Base-by-base conservation (phyloP, 2,329 filamentous ascomycete genomes). In the Penicillium paneum region DNA sequence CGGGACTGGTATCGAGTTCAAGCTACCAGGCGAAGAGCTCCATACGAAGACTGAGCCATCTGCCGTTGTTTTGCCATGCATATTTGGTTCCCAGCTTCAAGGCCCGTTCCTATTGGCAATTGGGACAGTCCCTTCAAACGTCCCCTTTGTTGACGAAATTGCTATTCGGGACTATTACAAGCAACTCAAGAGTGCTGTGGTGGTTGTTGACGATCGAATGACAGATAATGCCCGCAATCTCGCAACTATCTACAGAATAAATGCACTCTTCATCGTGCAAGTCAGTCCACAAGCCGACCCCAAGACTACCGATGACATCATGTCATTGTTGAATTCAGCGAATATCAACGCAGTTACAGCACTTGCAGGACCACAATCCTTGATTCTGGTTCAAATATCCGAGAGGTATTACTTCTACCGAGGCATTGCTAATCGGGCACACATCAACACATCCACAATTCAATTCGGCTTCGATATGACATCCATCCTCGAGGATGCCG, bases 161-260 rank as follows among this genome's bases (percentile, higher is more conserved):
- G 12, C 11, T 12, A 12, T 45, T 1, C 28, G 3, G 8, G 8
- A 34, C 3, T 45, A 45, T 11, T 45, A 45, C 13, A 45, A 45
- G 13, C 7, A 34, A 45, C 29, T 32, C 17, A 34, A n/a, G 13
- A 45, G 10, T n/a, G 47, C 15, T 5, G 55, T 70, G 7, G 61
- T 70, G n/a, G 54, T 68, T 34, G 66, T 68, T 24, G 63, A 68
- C 13, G 65, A 69, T 26, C 56, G 58, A 46, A 70, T 70, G 67
- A 67, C 64, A 17, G 67, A 70, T 38, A 67, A 69, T 57, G 64
- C 67, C 24, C 61, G 67, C 34, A 67, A 67, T 41, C 59, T 70
- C 15, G 63, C 66, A 24, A 56, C 59, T 13, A 24, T 59, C 15
- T 61, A 59, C 24, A 57, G 67, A 52, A 61, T 68, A 32, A 70